Evolutionary conservation across 345 rosid species (phyloP).

Genomic region (Reutealis trisperma): DNA sequence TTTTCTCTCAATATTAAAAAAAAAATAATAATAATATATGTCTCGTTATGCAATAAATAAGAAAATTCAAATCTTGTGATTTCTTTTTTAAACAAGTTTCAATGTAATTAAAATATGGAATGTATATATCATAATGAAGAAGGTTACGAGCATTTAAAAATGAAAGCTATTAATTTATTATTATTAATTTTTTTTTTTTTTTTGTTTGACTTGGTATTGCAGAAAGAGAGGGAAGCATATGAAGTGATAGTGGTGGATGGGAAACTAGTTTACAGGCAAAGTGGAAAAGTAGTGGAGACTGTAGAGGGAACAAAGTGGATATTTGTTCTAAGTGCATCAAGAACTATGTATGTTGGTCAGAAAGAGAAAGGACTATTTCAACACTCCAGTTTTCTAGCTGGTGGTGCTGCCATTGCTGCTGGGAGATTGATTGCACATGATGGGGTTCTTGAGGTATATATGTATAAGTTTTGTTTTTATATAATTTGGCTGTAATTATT

Average conservation of each 20-base stretch:
- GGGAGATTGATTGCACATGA: conserved; percentile 58
- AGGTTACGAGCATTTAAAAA: too few relatives aligned
- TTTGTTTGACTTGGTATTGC: neutral
- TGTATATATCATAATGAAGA: too few relatives aligned
- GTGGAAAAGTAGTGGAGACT: conserved; percentile 43
- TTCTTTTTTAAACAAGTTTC: too few relatives aligned
- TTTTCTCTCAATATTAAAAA: too few relatives aligned
- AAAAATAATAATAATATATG: too few relatives aligned
- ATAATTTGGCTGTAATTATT: too few relatives aligned
- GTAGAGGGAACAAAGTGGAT: conserved; percentile 64
- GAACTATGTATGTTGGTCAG: conserved; percentile 53
- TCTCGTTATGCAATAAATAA: too few relatives aligned
- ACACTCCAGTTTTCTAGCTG: conserved; percentile 80
- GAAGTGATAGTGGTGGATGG: conserved; percentile 56
- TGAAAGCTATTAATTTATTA: too few relatives aligned
- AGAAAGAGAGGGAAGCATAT: conserved; percentile 70
- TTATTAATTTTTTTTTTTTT: too few relatives aligned
- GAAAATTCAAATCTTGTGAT: too few relatives aligned
- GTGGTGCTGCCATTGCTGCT: conserved; percentile 72
- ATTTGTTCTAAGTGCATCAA: conserved; percentile 57
- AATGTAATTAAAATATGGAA: too few relatives aligned
- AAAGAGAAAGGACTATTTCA: conserved; percentile 72
- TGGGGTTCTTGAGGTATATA: conserved; percentile 49
- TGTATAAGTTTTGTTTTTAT: too few relatives aligned
- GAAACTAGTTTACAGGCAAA: conserved; percentile 51